Conservation (phyloP, 768 basidiomycete species). For the Phylloporus arenicola region DNA sequence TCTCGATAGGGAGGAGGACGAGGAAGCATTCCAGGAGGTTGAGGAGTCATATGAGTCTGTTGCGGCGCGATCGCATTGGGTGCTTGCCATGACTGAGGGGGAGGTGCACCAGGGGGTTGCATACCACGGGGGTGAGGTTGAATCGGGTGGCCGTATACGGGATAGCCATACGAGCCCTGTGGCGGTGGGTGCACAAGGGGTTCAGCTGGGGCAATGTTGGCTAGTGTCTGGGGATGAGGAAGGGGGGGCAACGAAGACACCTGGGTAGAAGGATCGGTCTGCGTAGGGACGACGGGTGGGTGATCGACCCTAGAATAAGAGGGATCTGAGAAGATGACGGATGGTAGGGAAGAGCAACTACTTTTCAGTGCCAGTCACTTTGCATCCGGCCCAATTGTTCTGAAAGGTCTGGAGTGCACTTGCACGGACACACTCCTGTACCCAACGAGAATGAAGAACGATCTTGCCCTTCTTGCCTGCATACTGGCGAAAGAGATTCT, state of each 20-base stretch:
- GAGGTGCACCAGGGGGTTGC: slow-evolving; percentile 42
- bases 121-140: slow-evolving; percentile 36
- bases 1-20: slow-evolving; percentile 45
- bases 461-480: slow-evolving; percentile 75
- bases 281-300: slow-evolving; percentile 14
- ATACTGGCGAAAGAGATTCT: slow-evolving; percentile 77
- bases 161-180: slow-evolving; percentile 25
- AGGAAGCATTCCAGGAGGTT: slow-evolving; percentile 41
- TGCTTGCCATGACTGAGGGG: slow-evolving; percentile 63
- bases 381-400: slow-evolving; percentile 76
- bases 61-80: slow-evolving; percentile 57
- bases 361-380: slow-evolving; percentile 71
- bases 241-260: slow-evolving; percentile 23
- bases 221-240: slow-evolving; percentile 24
- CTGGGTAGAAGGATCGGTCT: slow-evolving; percentile 24
- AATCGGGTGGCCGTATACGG: slow-evolving; percentile 39
- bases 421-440: slow-evolving; percentile 68
- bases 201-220: slow-evolving; percentile 26
- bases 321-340: neutral
- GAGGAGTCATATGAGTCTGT: slow-evolving; percentile 53
- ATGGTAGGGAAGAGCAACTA: slow-evolving; percentile 30
- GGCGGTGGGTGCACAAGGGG: slow-evolving; percentile 29
- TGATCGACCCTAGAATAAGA: slow-evolving; percentile 21
- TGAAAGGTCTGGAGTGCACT: slow-evolving; percentile 69
- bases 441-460: slow-evolving; percentile 69